Base-by-base conservation (phyloP, 768 basidiomycete genomes). In the Russula sp. region DNA sequence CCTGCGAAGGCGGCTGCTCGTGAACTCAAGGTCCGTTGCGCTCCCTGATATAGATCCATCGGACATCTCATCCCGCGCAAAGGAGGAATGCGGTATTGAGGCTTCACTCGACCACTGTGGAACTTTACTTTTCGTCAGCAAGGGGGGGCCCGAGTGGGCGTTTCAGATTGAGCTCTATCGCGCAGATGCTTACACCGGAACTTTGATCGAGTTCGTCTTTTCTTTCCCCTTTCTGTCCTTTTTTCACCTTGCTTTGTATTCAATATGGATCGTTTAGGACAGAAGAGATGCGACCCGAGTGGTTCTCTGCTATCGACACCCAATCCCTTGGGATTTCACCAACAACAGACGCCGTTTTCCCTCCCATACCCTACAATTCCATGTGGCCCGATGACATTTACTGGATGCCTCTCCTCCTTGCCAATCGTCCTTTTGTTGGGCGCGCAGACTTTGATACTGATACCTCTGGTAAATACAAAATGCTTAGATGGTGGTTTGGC, bases 281-380 rank as follows among this genome's bases (percentile, higher is more conserved):
- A 0, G 91, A 94, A 37, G 93, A 95, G 71, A 95, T 95, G 92
- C 79, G 79, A 20, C 93, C 93, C 0, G 71, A 84, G 69, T 95
- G 92, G 92, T 93, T 91, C 70, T 74, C 79, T 16, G 67, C 79
- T 9, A 68, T 62, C 31, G 49, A 61, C 39, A 61, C 20, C 2
- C 42, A 34, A 27, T 7, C 37, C 13, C 27, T 61, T 68, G 66
- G 65, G 53, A 31, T 54, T 57, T 47, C 40, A 56, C 35, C 11
- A 35, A 54, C 8, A 50, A 42, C 48, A 4, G 45, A 44, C 0
- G 42, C 51, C 11, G 20, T 20, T 55, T 51, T 75, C 6, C 72
- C 75, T 32, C 68, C 74, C 0, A 83, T 92, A 35, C 91, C 91
- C 0, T 88, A 82, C 69, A 78, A 79, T 35, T 70, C 77, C 48